phyloP scores from a whole-genome alignment of 2,329 filamentous ascomycete species.

The Apiospora saccharicola region DNA sequence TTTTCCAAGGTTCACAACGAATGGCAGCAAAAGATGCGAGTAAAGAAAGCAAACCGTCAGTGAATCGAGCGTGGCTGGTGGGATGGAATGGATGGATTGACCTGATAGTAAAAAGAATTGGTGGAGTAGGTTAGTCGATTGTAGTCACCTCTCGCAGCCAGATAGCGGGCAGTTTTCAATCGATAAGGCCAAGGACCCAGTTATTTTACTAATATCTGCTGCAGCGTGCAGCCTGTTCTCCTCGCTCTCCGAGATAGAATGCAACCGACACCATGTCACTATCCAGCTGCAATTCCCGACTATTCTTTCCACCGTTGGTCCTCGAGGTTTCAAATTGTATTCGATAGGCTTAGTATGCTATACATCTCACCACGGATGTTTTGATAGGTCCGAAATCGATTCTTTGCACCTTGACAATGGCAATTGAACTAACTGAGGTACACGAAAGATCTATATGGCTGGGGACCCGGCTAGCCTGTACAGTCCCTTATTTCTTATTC shows the following conservation, averaged over 20 bases:
- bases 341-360: too few species aligned
- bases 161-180: constrained; percentile 11
- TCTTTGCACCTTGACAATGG: too few species aligned
- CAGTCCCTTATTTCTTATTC: not conserved
- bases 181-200: not conserved
- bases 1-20: not conserved
- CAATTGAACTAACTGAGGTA: too few species aligned
- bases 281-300: too few species aligned
- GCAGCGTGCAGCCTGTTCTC: constrained; percentile 10
- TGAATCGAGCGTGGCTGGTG: not conserved
- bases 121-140: not conserved
- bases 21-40: not conserved
- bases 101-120: constrained; percentile 10
- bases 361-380: too few species aligned
- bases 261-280: too few species aligned
- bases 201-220: not conserved
- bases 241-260: too few species aligned
- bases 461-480: not conserved
- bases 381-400: too few species aligned
- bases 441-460: too few species aligned
- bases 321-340: too few species aligned
- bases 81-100: not conserved
- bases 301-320: too few species aligned
- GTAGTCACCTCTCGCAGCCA: not conserved
- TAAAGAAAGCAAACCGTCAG: not conserved